Percentiles rank a stretch among this genome's conserved stretches.
Conservation (phyloP, 1,284 basidiomycete genomes). For the Sparassis latifolia region DNA sequence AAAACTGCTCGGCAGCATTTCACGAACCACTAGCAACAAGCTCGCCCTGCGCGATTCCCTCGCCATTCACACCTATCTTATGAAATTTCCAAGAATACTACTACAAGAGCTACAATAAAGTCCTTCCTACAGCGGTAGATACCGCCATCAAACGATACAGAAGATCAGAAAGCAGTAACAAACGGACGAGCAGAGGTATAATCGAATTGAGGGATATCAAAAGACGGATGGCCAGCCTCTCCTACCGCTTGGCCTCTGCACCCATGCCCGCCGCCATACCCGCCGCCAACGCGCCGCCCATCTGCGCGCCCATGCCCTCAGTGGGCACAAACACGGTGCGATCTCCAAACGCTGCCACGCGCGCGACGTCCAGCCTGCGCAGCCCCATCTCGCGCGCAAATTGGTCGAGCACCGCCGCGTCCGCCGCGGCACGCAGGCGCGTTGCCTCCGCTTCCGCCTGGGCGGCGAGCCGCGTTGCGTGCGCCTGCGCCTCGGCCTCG, state of each 20-base stretch:
- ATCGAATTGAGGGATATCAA: too few species aligned
- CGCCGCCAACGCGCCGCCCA: slow-evolving; percentile 52
- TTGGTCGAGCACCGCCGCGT: slow-evolving; percentile 49
- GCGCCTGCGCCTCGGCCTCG: slow-evolving; percentile 66
- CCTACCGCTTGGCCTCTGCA: slow-evolving; percentile 19
- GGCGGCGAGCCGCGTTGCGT: slow-evolving; percentile 64
- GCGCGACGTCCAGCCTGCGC: slow-evolving; percentile 55
- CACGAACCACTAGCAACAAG: too few species aligned
- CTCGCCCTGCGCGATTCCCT: too few species aligned
- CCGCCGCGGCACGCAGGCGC: slow-evolving; percentile 56
- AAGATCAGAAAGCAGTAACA: too few species aligned
- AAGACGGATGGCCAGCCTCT: too few species aligned
- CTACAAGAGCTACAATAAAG: too few species aligned
- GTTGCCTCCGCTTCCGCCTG: slow-evolving; percentile 69
- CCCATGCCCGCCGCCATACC: slow-evolving; percentile 66
- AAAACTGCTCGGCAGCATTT: too few species aligned
- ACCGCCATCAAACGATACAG: too few species aligned
- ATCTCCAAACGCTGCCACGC: slow-evolving; percentile 59
- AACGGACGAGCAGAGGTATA: too few species aligned
- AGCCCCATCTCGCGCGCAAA: slow-evolving; percentile 75
- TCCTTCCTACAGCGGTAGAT: too few species aligned
- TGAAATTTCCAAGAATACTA: too few species aligned
- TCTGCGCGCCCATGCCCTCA: slow-evolving; percentile 48
- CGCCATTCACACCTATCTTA: too few species aligned
- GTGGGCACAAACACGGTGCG: slow-evolving; percentile 68